A percentile compares a stretch with the other conserved stretches of the same genome.
phyloP scores from a whole-genome alignment of 2,329 filamentous ascomycete species.

The Cladobotryum mycophilum region DNA sequence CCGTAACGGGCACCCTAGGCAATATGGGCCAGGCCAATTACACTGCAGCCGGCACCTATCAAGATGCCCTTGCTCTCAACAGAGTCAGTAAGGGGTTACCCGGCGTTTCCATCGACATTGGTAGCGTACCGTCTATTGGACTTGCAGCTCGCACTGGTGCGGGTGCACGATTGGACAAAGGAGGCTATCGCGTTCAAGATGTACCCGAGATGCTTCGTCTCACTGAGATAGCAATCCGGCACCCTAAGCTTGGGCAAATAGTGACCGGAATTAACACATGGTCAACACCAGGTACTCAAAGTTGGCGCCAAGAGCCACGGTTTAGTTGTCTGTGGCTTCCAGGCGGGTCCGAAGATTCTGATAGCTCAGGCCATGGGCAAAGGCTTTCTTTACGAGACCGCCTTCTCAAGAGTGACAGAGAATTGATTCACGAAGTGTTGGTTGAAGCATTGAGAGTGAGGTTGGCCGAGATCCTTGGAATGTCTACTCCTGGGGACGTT shows the following conservation, averaged over 20 bases:
- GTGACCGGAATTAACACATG: no score
- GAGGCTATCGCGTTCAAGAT: no score
- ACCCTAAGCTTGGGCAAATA: no score
- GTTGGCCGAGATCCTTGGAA: constrained; percentile 27
- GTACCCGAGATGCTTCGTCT: no score
- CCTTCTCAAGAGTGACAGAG: no score
- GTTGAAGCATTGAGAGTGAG: constrained; percentile 20
- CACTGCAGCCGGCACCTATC: constrained; percentile 24
- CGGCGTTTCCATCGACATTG: background rate
- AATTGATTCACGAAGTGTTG: background rate
- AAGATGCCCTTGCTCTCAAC: constrained; percentile 17
- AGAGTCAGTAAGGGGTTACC: background rate
- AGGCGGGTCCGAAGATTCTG: no score
- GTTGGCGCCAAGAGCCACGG: no score
- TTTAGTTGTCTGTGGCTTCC: no score
- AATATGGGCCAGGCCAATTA: constrained; percentile 33
- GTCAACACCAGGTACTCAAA: no score
- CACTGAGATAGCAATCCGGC: no score
- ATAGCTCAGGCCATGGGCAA: no score
- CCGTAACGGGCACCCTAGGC: constrained; percentile 26
- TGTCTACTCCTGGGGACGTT: constrained; percentile 18
- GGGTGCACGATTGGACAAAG: background rate
- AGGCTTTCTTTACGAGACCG: no score
- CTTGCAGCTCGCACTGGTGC: background rate
- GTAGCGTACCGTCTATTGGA: background rate